Evolutionary conservation across 176 grass and related monocot genomes (phyloP).

Genomic region (Cenchrus purpureus): DNA sequence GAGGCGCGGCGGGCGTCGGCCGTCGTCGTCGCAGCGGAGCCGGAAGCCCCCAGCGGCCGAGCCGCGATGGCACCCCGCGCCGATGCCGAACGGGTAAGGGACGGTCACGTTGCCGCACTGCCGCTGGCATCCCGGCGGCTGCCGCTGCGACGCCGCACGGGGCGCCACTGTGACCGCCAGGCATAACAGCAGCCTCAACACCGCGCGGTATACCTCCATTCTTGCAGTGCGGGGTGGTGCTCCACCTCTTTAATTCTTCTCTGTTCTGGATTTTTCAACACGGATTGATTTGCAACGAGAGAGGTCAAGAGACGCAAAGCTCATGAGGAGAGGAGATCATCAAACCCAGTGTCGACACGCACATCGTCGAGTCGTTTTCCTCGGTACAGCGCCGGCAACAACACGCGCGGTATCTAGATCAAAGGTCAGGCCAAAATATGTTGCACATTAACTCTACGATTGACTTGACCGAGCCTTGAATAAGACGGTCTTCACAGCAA

Average conservation of each 20-base stretch:
- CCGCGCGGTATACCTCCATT: background rate
- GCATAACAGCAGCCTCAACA: background rate
- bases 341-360: background rate
- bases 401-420: background rate
- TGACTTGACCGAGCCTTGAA: background rate
- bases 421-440: background rate
- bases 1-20: slow-evolving; percentile 26
- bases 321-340: background rate
- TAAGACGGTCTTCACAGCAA: background rate
- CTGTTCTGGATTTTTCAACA: background rate
- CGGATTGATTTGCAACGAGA: background rate
- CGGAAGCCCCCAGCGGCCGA: background rate
- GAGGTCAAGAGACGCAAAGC: background rate
- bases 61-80: slow-evolving; percentile 44
- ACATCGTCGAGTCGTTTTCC: background rate
- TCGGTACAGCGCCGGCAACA: background rate
- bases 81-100: slow-evolving; percentile 67
- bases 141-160: slow-evolving; percentile 6
- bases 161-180: background rate
- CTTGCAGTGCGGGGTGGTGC: too few relatives aligned
- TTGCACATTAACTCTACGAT: background rate
- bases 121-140: slow-evolving; percentile 38
- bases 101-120: slow-evolving; percentile 63
- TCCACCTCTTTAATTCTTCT: background rate
- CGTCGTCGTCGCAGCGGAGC: slow-evolving; percentile 52